phyloP scores from a whole-genome alignment of 2,329 filamentous ascomycete genomes.

The Colletotrichum sublineola region DNA sequence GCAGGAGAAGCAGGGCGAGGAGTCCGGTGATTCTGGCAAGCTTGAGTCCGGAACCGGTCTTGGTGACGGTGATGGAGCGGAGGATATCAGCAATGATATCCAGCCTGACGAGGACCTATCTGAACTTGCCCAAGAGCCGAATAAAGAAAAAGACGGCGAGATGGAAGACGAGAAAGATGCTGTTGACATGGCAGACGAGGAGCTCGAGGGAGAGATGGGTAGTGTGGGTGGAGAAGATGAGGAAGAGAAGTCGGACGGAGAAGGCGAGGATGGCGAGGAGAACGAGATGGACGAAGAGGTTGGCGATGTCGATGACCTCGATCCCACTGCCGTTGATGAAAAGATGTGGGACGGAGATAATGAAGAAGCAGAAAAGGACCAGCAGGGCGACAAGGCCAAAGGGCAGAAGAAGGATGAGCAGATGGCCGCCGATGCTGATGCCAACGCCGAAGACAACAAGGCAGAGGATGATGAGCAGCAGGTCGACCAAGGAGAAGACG shows the following conservation, averaged over 20 bases:
- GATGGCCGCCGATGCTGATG: constrained; percentile 70
- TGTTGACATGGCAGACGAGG: constrained; percentile 92
- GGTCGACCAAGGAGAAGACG: constrained; percentile 59
- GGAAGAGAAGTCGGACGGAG: constrained; percentile 70
- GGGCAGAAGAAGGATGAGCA: constrained; percentile 76
- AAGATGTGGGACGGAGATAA: constrained; percentile 98
- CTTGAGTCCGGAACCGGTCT: constrained; percentile 93
- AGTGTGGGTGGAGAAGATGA: constrained; percentile 74
- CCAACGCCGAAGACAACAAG: constrained; percentile 57
- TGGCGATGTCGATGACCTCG: constrained; percentile 91
- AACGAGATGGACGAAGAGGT: constrained; percentile 90
- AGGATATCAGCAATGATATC: constrained; percentile 98
- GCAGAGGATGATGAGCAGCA: constrained; percentile 57
- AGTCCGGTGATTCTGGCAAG: constrained; percentile 79
- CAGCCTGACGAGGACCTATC: constrained; percentile 92
- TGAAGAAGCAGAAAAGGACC: constrained; percentile 84
- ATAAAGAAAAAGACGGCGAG: constrained; percentile 73
- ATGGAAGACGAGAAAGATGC: constrained; percentile 87
- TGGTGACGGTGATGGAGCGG: constrained; percentile 93
- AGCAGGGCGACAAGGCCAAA: constrained; percentile 79
- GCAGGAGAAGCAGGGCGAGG: constrained; percentile 80
- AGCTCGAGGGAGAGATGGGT: constrained; percentile 87
- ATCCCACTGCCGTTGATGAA: constrained; percentile 92
- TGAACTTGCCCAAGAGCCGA: constrained; percentile 88
- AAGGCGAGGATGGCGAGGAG: constrained; percentile 72